These are phyloP conservation scores for Euphrasia confusa DNA, from an alignment of 257 asterid species.

Conservation along the genomic window DNA sequence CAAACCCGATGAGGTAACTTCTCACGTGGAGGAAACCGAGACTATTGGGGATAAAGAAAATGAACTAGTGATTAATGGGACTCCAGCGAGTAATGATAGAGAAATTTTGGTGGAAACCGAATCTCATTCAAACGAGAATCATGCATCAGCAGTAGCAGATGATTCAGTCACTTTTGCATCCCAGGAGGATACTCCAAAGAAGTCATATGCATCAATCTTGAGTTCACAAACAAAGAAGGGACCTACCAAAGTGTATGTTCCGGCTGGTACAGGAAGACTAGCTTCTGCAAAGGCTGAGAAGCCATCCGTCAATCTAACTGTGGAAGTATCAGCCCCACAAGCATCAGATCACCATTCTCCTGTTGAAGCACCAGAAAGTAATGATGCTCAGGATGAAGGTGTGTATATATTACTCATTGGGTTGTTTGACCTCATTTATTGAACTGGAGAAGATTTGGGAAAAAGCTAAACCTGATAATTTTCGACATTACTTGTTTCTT, in stretches of 20 bases:
- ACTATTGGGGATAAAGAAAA: conserved; percentile 35
- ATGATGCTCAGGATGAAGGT: conserved; percentile 58
- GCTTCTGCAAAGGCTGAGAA: conserved; percentile 39
- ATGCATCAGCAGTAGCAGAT: conserved; percentile 30
- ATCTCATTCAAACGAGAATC: conserved; percentile 38
- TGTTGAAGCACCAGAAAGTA: conserved; percentile 34
- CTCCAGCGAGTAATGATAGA: conserved; percentile 33
- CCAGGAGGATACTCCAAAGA: conserved; percentile 66
- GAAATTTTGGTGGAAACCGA: conserved; percentile 44
- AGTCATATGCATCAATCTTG: conserved; percentile 86
- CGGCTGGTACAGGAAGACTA: conserved; percentile 33
- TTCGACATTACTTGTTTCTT: conserved; percentile 11
- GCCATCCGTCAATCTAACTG: conserved; percentile 32
- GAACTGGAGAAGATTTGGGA: no score
- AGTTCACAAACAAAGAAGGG: conserved; percentile 61
- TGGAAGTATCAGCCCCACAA: conserved; percentile 40
- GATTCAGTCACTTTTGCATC: conserved; percentile 41
- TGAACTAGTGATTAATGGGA: conserved; percentile 46
- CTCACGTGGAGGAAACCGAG: conserved; percentile 42
- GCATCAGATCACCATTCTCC: conserved; percentile 27
- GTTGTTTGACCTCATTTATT: conserved; percentile 2
- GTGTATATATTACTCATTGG: conserved; percentile 16
- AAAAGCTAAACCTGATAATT: no score
- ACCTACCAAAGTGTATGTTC: conserved; percentile 50
- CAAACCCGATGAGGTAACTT: conserved; percentile 33